A percentile compares a stretch with the other conserved stretches of the same genome.
These are phyloP conservation scores for Fusarium sp. DNA, from an alignment of 2,329 filamentous ascomycete species.

Conservation along the genomic window DNA sequence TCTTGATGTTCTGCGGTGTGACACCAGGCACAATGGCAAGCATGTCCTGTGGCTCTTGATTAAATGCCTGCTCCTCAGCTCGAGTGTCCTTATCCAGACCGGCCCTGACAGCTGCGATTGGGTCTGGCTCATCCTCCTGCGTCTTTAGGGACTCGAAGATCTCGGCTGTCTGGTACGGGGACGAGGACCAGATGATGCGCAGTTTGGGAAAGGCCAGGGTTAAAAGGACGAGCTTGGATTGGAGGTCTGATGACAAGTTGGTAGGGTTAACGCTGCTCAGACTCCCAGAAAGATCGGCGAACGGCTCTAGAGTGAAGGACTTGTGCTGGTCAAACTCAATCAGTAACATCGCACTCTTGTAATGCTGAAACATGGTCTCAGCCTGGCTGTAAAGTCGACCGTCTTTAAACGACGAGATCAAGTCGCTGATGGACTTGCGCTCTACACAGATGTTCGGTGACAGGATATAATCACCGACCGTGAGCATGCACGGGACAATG, in stretches of 20 bases:
- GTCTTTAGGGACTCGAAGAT: slow-evolving; percentile 96
- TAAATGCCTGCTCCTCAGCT: slow-evolving; percentile 78
- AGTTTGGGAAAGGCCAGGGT: slow-evolving; percentile 91
- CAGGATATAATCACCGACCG: slow-evolving; percentile 95
- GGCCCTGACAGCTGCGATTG: slow-evolving; percentile 83
- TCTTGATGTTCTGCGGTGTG: slow-evolving; percentile 79
- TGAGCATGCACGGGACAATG: slow-evolving; percentile 93
- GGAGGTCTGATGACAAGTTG: slow-evolving; percentile 75
- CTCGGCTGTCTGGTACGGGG: slow-evolving; percentile 94
- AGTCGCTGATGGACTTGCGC: slow-evolving; percentile 90
- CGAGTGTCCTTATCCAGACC: slow-evolving; percentile 71
- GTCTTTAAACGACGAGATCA: slow-evolving; percentile 91
- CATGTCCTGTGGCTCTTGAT: slow-evolving; percentile 90
- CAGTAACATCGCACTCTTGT: slow-evolving; percentile 87
- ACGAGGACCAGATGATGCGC: slow-evolving; percentile 92
- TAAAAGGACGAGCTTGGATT: slow-evolving; percentile 90
- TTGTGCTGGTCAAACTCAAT: slow-evolving; percentile 99
- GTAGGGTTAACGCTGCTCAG: slow-evolving; percentile 71
- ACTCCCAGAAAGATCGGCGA: slow-evolving; percentile 74
- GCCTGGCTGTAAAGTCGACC: slow-evolving; percentile 92
- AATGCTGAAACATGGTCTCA: slow-evolving; percentile 94
- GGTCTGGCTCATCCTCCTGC: slow-evolving; percentile 89
- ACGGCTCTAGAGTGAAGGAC: slow-evolving; percentile 90
- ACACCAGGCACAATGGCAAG: slow-evolving; percentile 85
- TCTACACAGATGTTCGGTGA: slow-evolving; percentile 93